Base-by-base conservation (phyloP, 2,329 filamentous ascomycete genomes). In the Monosporascus cannonballus region DNA sequence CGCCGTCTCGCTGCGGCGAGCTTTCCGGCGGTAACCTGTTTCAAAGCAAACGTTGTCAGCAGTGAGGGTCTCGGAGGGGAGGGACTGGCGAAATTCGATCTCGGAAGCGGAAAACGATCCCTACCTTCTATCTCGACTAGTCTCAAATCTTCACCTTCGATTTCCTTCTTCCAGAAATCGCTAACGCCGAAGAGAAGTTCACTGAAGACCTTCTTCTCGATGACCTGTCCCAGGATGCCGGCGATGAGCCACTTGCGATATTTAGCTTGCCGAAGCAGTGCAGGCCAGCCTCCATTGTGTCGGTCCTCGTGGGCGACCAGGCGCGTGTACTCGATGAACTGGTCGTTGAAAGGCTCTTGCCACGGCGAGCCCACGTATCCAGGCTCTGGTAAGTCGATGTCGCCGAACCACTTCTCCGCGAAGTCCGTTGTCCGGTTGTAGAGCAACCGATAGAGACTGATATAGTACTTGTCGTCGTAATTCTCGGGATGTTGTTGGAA, bases 171-270 rank as follows among this genome's bases (percentile, higher is more conserved):
- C 52, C 65, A 61, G 2, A n/a, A 3, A 4, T 59, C n/a, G 2
- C 55, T 57, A 4, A 67, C 72, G 30, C 74, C 73, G 53, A 75
- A 75, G 1, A 76, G 56, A 41, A 75, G 59, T 39, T 67, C 62
- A 38, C 65, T 64, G 51, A 72, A 72, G 27, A 75, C 69, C 18
- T 64, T 62, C 54, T 64, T 67, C 54, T 74, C 66, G 48, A 76
- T 60, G 41, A 71, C 58, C 60, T 70, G 69, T 3, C 62, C 63
- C 9, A 76, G 47, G 7, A 76, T 59, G 2, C 69, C 71, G 49
- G 64, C 61, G 17, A 71, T 61, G 22, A 75, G 57, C 57, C 62
- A 69, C 51, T 61, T 63, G 15, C 72, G 64, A 49, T 67, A 62
- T 11, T 8, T 5, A 5, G 56, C 56, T 37, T 67, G 58, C 20